Percentiles rank a stretch among this genome's conserved stretches.
Conservation (phyloP, 2,329 filamentous ascomycete genomes). For the Sporothrix globosa region DNA sequence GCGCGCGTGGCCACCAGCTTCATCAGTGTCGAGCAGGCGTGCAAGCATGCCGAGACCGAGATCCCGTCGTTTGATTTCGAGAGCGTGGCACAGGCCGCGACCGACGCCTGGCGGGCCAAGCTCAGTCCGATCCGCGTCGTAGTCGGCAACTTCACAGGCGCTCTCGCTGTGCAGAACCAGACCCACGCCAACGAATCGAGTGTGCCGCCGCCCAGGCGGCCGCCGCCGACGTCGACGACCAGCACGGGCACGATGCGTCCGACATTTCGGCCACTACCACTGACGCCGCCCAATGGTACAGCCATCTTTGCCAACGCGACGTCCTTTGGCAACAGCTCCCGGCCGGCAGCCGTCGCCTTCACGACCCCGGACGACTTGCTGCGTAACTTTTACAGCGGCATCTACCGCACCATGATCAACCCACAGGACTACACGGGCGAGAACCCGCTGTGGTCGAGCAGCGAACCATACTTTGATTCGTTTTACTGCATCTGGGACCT, state of each 20-base stretch:
- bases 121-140: conserved; percentile 59
- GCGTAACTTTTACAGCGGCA: conserved; percentile 70
- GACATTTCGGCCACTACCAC: not conserved
- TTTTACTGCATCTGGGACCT: conserved; percentile 79
- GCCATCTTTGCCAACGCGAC: conserved; percentile 17
- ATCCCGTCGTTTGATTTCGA: conserved; percentile 70
- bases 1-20: conserved; percentile 71
- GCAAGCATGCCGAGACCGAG: conserved; percentile 67
- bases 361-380: conserved; percentile 57
- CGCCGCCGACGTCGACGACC: not conserved
- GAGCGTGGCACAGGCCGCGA: conserved; percentile 54
- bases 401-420: conserved; percentile 73
- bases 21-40: conserved; percentile 67
- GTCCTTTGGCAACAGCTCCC: not conserved
- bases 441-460: conserved; percentile 67
- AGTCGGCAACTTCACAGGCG: conserved; percentile 41
- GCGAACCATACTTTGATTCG: conserved; percentile 73
- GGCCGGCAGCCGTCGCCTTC: conserved; percentile 37
- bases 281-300: not conserved
- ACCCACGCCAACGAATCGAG: conserved; percentile 2
- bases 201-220: not conserved
- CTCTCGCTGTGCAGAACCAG: not conserved
- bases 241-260: not conserved
- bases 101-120: conserved; percentile 64
- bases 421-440: conserved; percentile 76